Evolutionary conservation across 2,329 filamentous ascomycete genomes (phyloP).

Genomic region (Phyllosticta paracitricarpa): DNA sequence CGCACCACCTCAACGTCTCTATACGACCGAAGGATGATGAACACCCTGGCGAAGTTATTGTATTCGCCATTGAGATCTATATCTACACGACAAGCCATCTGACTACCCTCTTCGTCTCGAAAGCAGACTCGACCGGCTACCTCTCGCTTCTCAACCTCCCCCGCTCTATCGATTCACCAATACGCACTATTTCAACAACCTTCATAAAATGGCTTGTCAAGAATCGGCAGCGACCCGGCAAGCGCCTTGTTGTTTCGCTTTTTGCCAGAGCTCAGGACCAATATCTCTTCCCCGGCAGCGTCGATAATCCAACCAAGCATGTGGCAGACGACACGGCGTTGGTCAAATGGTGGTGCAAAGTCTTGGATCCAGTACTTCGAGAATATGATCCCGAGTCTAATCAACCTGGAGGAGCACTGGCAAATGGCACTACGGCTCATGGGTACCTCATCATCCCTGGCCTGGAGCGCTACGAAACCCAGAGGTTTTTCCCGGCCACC

Average conservation of each 20-base stretch:
- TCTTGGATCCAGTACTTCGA: conserved; percentile 65
- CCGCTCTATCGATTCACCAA: conserved; percentile 46
- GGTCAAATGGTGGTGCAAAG: conserved; percentile 92
- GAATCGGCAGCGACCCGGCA: conserved; percentile 51
- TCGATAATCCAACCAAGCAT: conserved; percentile 77
- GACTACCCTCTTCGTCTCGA: conserved; percentile 88
- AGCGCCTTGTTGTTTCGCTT: conserved; percentile 69
- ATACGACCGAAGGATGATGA: conserved; percentile 24
- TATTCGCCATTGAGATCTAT: conserved; percentile 78
- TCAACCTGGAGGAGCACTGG: conserved; percentile 20
- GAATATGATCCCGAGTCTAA: conserved; percentile 32
- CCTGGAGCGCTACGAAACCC: conserved; percentile 69
- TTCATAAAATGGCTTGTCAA: conserved; percentile 70
- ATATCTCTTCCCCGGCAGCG: conserved; percentile 88
- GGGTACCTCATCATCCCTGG: conserved; percentile 84
- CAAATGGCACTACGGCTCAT: conserved; percentile 42
- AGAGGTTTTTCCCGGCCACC: conserved; percentile 61
- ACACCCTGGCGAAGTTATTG: conserved; percentile 46
- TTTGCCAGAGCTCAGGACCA: conserved; percentile 89
- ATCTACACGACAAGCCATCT: conserved; percentile 71
- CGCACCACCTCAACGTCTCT: conserved; percentile 61
- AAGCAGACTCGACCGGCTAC: conserved; percentile 93
- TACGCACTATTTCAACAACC: conserved; percentile 61
- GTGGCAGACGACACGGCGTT: conserved; percentile 82
- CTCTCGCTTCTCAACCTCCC: conserved; percentile 55